Evolutionary conservation across 805 yeast genomes (phyloP), one percentile per base, ranked within the genome.

Genomic region (Metschnikowia chrysomelidarum): DNA sequence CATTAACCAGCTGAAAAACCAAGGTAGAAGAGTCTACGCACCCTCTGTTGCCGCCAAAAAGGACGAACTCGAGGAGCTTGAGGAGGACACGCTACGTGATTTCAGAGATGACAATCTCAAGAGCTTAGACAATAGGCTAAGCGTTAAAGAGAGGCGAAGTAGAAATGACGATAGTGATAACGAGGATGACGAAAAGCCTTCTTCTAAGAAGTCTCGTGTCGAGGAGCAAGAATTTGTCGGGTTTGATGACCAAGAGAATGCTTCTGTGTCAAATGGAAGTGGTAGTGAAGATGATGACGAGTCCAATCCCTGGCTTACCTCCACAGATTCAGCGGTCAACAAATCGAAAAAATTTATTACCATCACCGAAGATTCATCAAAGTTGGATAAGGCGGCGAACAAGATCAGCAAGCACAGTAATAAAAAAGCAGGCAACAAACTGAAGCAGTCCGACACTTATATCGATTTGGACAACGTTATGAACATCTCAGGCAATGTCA

Each of bases 1-100:
- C 13, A 76, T 78, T 14, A 78, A 76, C 46, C 60, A 70, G 11
- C 56, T 54, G 24, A 57, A 78, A 29, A 87, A 87, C 54, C 71
- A 73, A 43, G 98, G 98, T 25, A 78, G 96, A 64, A 72, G 95
- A 59, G 67, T 78, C 10, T 88, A 86, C 53, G 76, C 89, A 3
- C 93, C 95, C 4, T 64, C 69, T 9, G 74, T 78, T 3, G 54
- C 64, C 8, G 60, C 61, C n/a, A 54, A 64, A 24, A 62, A 66
- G 24, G 60, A 59, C 2, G 62, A 53, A 12, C 50, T 51, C 24
- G 59, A 41, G 36, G 27, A 60, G 21, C 61, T 69, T 23, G 49
- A 48, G 24, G 47, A 46, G 28, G 47, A 43, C 19, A 33, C 38
- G n/a, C 30, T 47, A 18, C 46, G 34, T n/a, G 85, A 79, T 40